A percentile compares a stretch with the other conserved stretches of the same genome.
Conservation (phyloP, 352 stramenopile genomes). For the Phytophthora pluvialis region DNA sequence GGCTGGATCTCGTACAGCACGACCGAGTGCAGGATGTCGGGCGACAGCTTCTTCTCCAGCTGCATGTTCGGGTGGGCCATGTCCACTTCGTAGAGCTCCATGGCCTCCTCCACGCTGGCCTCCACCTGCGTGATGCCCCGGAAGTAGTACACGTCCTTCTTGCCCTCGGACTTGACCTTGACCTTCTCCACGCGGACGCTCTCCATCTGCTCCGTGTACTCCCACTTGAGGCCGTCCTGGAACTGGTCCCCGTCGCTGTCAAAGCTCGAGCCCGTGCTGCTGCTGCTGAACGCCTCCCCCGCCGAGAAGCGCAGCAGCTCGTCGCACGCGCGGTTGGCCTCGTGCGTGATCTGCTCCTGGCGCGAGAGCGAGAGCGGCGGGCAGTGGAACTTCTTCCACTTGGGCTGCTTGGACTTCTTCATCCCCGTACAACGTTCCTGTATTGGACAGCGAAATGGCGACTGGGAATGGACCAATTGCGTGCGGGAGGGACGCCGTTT, state of each 20-base stretch:
- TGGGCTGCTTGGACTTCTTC: constrained; percentile 58
- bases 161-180: constrained; percentile 63
- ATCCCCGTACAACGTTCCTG: no score
- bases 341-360: constrained; percentile 70
- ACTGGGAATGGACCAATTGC: constrained; percentile 3
- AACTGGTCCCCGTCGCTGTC: constrained; percentile 41
- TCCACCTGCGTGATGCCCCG: constrained; percentile 75
- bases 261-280: constrained; percentile 28
- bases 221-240: constrained; percentile 68
- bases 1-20: constrained; percentile 80
- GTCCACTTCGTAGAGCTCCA: constrained; percentile 80
- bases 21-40: constrained; percentile 78
- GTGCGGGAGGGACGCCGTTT: constrained; percentile 9
- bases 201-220: constrained; percentile 75
- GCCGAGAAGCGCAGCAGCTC: constrained; percentile 80
- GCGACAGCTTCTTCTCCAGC: constrained; percentile 75
- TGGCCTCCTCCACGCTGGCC: constrained; percentile 67
- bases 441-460: background rate
- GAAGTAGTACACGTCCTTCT: constrained; percentile 77
- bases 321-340: constrained; percentile 79
- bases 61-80: constrained; percentile 76
- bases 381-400: constrained; percentile 83
- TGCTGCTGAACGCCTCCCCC: constrained; percentile 54
- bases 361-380: constrained; percentile 65
- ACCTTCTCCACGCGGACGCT: constrained; percentile 81